A percentile compares a stretch with the other conserved stretches of the same genome.
These are phyloP conservation scores for Ophiocytium majus DNA, from an alignment of 352 stramenopile species.

Conservation along the genomic window DNA sequence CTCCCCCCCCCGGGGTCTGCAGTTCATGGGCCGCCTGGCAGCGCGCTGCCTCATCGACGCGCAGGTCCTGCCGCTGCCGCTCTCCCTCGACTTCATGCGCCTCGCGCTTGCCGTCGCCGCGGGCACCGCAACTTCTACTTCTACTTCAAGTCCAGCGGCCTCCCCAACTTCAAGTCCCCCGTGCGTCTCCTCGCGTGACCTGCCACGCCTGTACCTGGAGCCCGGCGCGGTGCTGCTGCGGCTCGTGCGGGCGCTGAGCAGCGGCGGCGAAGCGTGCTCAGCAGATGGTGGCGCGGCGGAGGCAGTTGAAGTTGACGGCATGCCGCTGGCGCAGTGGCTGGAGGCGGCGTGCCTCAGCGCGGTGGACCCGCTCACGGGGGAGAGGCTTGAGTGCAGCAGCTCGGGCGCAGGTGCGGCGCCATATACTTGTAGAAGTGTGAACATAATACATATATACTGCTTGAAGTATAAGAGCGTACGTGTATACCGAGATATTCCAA, in stretches of 20 bases:
- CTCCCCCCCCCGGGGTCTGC: no score
- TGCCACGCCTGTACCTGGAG: constrained; percentile 35
- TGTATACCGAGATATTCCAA: no score
- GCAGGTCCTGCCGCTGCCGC: constrained; percentile 39
- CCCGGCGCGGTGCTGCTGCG: constrained; percentile 28
- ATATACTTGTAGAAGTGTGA: no score
- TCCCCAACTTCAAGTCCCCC: no score
- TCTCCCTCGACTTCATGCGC: constrained; percentile 43
- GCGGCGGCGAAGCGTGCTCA: background rate
- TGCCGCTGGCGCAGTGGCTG: constrained; percentile 41
- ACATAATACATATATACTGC: no score
- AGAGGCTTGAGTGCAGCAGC: constrained; percentile 19
- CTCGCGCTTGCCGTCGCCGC: constrained; percentile 32
- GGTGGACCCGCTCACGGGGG: constrained; percentile 40
- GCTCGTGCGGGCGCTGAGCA: constrained; percentile 21
- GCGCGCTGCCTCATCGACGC: constrained; percentile 42
- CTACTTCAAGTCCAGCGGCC: no score
- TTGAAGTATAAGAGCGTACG: no score
- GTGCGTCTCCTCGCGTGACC: constrained; percentile 8
- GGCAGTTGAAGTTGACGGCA: constrained; percentile 27
- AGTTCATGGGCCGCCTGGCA: constrained; percentile 48
- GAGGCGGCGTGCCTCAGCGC: constrained; percentile 37
- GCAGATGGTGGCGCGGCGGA: no score
- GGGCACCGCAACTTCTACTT: constrained; percentile 24
- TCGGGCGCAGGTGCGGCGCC: no score